Percentiles rank a stretch among this genome's conserved stretches.
Conservation (phyloP, 1,139 yeast species). For the Sugiyamaella paludigena region DNA sequence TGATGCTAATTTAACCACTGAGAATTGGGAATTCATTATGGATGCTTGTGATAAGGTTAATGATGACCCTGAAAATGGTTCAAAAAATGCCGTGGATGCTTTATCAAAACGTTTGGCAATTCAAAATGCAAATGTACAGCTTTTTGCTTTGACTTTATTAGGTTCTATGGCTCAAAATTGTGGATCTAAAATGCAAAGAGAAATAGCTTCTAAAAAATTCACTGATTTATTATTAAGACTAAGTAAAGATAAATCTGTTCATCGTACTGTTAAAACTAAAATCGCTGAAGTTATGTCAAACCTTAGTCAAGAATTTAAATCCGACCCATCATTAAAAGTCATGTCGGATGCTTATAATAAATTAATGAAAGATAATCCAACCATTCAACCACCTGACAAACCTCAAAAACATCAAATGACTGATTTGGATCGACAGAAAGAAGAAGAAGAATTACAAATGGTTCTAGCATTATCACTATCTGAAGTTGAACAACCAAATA, state of each 20-base stretch:
- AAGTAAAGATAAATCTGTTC: slow-evolving; percentile 58
- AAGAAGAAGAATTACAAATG: slow-evolving; percentile 77
- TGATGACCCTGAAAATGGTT: slow-evolving; percentile 64
- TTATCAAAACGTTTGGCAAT: slow-evolving; percentile 54
- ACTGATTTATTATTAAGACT: slow-evolving; percentile 55
- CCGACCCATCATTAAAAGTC: slow-evolving; percentile 71
- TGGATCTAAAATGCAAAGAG: slow-evolving; percentile 82
- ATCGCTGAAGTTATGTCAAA: slow-evolving; percentile 69
- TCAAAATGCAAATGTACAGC: slow-evolving; percentile 75
- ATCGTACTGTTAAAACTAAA: slow-evolving; percentile 62
- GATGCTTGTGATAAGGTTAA: slow-evolving; percentile 82
- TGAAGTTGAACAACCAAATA: slow-evolving; percentile 42
- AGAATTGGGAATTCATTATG: slow-evolving; percentile 80
- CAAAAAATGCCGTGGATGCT: slow-evolving; percentile 51
- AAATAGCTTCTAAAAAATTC: slow-evolving; percentile 70
- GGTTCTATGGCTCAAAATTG: slow-evolving; percentile 88
- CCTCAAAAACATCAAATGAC: slow-evolving; percentile 60
- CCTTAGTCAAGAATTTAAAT: slow-evolving; percentile 52
- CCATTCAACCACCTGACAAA: slow-evolving; percentile 48
- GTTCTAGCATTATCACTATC: slow-evolving; percentile 75
- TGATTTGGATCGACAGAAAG: slow-evolving; percentile 50
- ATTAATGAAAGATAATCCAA: slow-evolving; percentile 34
- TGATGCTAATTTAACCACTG: slow-evolving; percentile 72
- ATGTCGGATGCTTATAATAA: slow-evolving; percentile 59
- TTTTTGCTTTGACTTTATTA: slow-evolving; percentile 68